Base-by-base conservation (phyloP, 73 alveolate genomes). In the Paramecium primaurelia region DNA sequence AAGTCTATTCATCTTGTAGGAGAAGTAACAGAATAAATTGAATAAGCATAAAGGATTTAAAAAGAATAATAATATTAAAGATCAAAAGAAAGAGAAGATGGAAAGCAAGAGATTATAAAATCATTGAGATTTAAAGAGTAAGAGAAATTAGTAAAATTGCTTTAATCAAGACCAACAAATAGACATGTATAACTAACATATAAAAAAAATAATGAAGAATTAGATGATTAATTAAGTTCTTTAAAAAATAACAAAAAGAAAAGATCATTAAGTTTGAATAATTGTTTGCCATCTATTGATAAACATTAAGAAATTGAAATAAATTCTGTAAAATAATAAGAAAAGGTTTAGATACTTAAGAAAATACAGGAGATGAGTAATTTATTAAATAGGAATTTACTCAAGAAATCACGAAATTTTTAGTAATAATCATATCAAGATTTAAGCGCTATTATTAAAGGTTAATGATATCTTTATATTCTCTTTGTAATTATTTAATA, bases 61-160 rank as follows among this genome's bases (percentile, higher is more conserved):
- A 64, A 64, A 10, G 84, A 64, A 12, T 1, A 34, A 26, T 28
- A 64, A 42, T 64, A 64, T 32, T 64, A 64, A 26, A 28, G 84
- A 64, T 64, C 84, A 26, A 64, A 64, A 64, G 84, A 64, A 64
- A 64, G 84, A 64, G 84, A 64, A 64, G 51, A 64, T 32, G 49
- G 84, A 11, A 64, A 64, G 28, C 47, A 64, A 64, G 84, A 64
- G 8, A 64, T 64, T 12, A 64, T 64, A 6, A 64, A 64, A 12
- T 64, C 84, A 28, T 64, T 64, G 7, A 28, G 84, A 11, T 64
- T 64, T 64, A 64, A 64, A 32, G 84, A 64, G 12, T 32, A 64
- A 64, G 84, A 64, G 30, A 64, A 9, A 64, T 64, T 64, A 64
- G 84, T 64, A 14, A 64, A 64, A 64, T 14, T 64, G 8, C 47